Evolutionary conservation across 345 rosid species (phyloP), one percentile per base, ranked within the genome.

Genomic region (Aquilaria sinensis): DNA sequence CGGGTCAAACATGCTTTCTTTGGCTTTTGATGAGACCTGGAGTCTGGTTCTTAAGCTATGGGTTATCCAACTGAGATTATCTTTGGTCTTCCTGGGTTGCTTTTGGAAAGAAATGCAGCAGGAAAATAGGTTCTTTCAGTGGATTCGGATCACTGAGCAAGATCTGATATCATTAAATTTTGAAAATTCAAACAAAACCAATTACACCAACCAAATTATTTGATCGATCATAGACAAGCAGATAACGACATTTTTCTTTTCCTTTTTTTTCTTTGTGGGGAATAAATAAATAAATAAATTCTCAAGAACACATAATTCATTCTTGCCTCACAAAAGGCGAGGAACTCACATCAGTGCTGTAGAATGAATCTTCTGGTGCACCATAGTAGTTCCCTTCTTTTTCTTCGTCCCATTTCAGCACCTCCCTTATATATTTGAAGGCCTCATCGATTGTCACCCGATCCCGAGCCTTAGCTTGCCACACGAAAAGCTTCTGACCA

Each of bases 331-430:
- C 76, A 63, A 77, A 83, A 5, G 93, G 99, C 0, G 95, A 85
- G 37, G 99, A 90, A 76, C 99, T 94, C 74, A 94, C 52, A 60
- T 90, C 99, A 0, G 95, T 94, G 74, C 99, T 94, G 68, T 89
- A 89, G 75, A 77, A 87, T 0, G 97, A 95, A 75, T 95, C 97
- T 77, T 95, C 97, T 45, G 66, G 81, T 32, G 80, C 88, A 34
- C 84, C 87, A 11, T 74, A 89, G 67, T 77, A 95, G 75, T 67
- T 78, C 5, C 81, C 96, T 29, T 84, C 99, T 74, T 82, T 94
- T 81, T 94, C 96, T 55, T 94, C 99, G 6, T 89, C 93, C 99
- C 99, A 95, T 70, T 84, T 95, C 51, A 95, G 83, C 67, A 95
- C 93, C 78, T 95, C 97, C 73, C 97, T 85, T 54, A 81, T 78